Conservation (phyloP, 2,329 filamentous ascomycete genomes). For the Diaporthe sp. region DNA sequence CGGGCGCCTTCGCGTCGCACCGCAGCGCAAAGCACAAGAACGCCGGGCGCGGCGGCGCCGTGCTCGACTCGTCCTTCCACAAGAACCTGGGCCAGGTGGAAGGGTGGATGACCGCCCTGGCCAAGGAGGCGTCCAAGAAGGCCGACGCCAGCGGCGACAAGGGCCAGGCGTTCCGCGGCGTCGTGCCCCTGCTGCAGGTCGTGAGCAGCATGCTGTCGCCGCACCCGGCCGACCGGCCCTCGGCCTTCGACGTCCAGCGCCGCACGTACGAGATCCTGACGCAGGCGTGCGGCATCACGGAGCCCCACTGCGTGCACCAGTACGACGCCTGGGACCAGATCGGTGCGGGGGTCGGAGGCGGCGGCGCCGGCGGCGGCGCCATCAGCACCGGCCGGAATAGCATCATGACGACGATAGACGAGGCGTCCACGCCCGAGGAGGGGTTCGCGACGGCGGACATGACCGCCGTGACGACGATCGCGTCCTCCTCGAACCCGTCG, state of each 20-base stretch:
- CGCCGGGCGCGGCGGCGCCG: constrained; percentile 69
- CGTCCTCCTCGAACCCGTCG: background rate
- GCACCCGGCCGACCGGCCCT: constrained; percentile 66
- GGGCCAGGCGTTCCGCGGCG: constrained; percentile 60
- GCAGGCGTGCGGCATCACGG: constrained; percentile 60
- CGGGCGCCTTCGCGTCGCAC: constrained; percentile 75
- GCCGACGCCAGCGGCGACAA: constrained; percentile 55
- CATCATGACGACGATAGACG: constrained; percentile 29
- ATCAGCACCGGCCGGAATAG: constrained; percentile 25
- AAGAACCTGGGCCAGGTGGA: constrained; percentile 78
- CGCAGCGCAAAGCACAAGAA: constrained; percentile 76
- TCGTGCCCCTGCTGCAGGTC: constrained; percentile 67
- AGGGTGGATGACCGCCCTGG: constrained; percentile 75
- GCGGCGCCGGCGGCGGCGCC: background rate
- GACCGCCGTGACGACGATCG: constrained; percentile 3
- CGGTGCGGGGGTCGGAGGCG: constrained; percentile 39
- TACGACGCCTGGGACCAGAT: constrained; percentile 54
- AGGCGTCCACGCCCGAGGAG: constrained; percentile 16
- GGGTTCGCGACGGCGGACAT: background rate
- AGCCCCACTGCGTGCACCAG: constrained; percentile 69
- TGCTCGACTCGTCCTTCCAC: constrained; percentile 80
- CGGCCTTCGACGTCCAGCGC: constrained; percentile 65
- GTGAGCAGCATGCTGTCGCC: constrained; percentile 68
- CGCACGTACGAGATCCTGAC: constrained; percentile 67
- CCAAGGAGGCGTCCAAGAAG: constrained; percentile 68